These are phyloP conservation scores for Fusarium devonianum DNA, from an alignment of 2,329 filamentous ascomycete genomes.

Conservation along the genomic window DNA sequence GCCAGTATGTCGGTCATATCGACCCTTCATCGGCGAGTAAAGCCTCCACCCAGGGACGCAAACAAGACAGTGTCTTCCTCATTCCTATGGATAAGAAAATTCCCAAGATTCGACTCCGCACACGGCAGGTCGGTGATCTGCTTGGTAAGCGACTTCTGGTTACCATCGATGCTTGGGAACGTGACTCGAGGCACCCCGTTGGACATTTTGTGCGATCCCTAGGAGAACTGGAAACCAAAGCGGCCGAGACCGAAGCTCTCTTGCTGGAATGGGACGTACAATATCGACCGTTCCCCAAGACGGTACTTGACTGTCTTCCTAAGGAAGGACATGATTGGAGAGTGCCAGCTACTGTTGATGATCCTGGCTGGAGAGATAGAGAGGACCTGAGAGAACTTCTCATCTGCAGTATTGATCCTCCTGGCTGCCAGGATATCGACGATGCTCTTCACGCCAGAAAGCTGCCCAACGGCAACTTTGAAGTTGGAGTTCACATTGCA, in stretches of 20 bases:
- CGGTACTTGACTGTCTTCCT: constrained; percentile 91
- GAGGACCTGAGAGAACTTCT: constrained; percentile 84
- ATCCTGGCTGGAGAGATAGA: constrained; percentile 87
- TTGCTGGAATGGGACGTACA: constrained; percentile 97
- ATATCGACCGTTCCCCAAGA: constrained; percentile 95
- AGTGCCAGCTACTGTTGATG: constrained; percentile 79
- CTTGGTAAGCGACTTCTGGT: constrained; percentile 91
- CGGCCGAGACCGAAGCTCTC: constrained; percentile 95
- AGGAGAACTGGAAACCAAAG: constrained; percentile 93
- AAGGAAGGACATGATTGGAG: constrained; percentile 92
- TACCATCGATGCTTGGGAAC: constrained; percentile 94
- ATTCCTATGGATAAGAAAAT: constrained; percentile 98
- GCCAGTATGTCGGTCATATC: constrained; percentile 96
- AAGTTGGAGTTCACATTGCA: constrained; percentile 97
- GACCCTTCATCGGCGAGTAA: constrained; percentile 84
- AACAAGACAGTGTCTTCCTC: constrained; percentile 92
- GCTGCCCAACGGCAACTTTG: constrained; percentile 90
- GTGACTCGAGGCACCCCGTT: constrained; percentile 88
- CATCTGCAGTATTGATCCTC: constrained; percentile 96
- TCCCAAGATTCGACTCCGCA: constrained; percentile 92
- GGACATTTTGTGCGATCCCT: constrained; percentile 94
- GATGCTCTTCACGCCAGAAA: constrained; percentile 89
- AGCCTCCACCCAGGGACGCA: constrained; percentile 76
- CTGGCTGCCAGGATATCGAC: constrained; percentile 97
- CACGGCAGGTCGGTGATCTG: constrained; percentile 86